A percentile compares a stretch with the other conserved stretches of the same genome.
Conservation (phyloP, 768 basidiomycete genomes). For the Leucosporidium scottii region DNA sequence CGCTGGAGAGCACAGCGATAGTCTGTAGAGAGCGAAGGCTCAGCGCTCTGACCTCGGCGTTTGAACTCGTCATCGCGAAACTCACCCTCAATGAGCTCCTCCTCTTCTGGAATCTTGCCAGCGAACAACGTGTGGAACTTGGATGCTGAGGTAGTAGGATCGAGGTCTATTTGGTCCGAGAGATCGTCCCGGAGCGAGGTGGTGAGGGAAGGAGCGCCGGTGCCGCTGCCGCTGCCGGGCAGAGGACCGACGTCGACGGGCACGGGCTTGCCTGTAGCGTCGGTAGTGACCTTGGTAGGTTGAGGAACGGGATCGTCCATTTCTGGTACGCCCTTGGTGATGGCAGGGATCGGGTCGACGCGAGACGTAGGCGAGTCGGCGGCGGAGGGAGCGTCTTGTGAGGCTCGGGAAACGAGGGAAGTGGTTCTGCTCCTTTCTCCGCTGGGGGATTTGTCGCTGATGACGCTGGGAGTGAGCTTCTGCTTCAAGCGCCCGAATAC, state of each 20-base stretch:
- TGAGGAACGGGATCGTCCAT: neutral
- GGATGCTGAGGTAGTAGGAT: slow-evolving; percentile 53
- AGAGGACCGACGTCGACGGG: neutral
- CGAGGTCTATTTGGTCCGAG: neutral
- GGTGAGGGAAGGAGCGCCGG: neutral
- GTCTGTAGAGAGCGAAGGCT: slow-evolving; percentile 45
- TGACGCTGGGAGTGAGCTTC: neutral
- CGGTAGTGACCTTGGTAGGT: neutral
- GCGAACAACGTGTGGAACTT: slow-evolving; percentile 91
- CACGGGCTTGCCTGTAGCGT: neutral
- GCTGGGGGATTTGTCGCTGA: neutral
- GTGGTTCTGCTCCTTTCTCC: neutral
- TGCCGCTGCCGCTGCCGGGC: no score
- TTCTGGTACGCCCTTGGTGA: neutral
- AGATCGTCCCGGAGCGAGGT: neutral
- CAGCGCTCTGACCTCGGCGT: neutral
- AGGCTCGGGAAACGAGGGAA: neutral
- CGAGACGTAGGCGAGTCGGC: neutral
- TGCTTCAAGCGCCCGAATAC: neutral
- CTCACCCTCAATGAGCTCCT: slow-evolving; percentile 93
- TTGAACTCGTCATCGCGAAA: slow-evolving; percentile 1
- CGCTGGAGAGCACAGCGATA: slow-evolving; percentile 95
- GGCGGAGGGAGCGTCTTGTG: neutral
- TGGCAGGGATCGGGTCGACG: neutral
- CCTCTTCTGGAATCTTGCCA: slow-evolving; percentile 70